Evolutionary conservation across 2,329 filamentous ascomycete species (phyloP).

Genomic region (Coniochaeta sp.): DNA sequence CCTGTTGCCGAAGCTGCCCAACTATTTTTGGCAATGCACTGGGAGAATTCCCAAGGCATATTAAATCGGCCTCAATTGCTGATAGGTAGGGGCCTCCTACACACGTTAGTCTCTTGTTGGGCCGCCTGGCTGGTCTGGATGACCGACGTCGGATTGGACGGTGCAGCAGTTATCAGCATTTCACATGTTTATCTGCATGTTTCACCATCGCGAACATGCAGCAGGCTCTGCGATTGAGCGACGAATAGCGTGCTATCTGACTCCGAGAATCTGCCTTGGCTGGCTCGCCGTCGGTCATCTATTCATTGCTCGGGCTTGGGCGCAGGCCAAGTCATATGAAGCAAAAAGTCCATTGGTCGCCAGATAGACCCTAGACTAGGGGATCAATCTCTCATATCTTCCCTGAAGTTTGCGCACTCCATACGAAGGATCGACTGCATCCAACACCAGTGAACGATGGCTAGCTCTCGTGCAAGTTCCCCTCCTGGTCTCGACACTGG

Average conservation of each 20-base stretch:
- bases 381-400: not conserved
- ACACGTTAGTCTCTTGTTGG: not conserved
- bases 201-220: not conserved
- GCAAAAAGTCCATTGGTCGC: not conserved
- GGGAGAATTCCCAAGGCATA: not conserved
- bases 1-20: not conserved
- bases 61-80: not conserved
- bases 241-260: not conserved
- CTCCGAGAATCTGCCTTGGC: not conserved
- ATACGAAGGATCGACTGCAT: too few species aligned
- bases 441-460: too few species aligned
- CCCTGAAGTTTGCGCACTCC: not conserved
- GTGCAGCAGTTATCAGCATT: not conserved
- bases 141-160: too few species aligned
- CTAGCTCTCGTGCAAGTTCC: not conserved
- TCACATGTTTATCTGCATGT: not conserved
- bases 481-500: not conserved
- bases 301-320: not conserved
- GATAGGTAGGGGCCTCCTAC: not conserved
- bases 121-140: too few species aligned
- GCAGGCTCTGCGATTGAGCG: not conserved
- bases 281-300: not conserved
- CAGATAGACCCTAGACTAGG: too few species aligned
- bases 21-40: not conserved
- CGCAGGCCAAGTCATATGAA: not conserved